These are phyloP conservation scores for Aspergillus heteromorphus DNA, from an alignment of 495 filamentous ascomycete species.

Conservation along the genomic window DNA sequence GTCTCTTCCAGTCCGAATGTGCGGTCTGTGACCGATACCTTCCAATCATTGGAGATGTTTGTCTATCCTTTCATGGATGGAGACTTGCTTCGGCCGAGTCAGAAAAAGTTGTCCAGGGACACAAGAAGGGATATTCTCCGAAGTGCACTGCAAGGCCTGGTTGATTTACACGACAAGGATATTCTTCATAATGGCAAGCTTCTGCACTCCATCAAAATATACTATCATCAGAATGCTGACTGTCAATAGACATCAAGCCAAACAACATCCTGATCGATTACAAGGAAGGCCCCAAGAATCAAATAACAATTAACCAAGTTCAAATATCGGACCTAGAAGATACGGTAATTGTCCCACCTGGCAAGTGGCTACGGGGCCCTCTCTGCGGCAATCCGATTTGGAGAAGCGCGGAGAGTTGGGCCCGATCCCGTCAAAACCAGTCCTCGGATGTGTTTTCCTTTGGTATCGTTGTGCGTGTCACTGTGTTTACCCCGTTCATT, in stretches of 20 bases:
- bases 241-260: constrained; percentile 23
- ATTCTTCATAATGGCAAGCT: constrained; percentile 39
- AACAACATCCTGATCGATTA: constrained; percentile 13
- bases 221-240: background rate
- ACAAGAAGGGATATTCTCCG: constrained; percentile 35
- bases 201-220: background rate
- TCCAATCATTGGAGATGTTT: constrained; percentile 37
- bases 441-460: constrained; percentile 39
- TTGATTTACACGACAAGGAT: constrained; percentile 37
- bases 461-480: constrained; percentile 30
- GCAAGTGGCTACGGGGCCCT: constrained; percentile 22
- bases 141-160: constrained; percentile 37
- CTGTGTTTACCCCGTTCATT: background rate
- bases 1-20: constrained; percentile 24
- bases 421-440: constrained; percentile 25
- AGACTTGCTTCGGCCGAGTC: constrained; percentile 37
- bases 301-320: constrained; percentile 7
- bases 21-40: constrained; percentile 27
- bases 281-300: background rate
- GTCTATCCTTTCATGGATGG: constrained; percentile 40
- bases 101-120: constrained; percentile 25
- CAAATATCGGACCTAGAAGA: constrained; percentile 35
- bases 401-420: constrained; percentile 38
- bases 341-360: constrained; percentile 34
- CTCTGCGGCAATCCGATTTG: constrained; percentile 34